phyloP scores from a whole-genome alignment of 441 rosid genomes.

The Euphorbia corollata region DNA sequence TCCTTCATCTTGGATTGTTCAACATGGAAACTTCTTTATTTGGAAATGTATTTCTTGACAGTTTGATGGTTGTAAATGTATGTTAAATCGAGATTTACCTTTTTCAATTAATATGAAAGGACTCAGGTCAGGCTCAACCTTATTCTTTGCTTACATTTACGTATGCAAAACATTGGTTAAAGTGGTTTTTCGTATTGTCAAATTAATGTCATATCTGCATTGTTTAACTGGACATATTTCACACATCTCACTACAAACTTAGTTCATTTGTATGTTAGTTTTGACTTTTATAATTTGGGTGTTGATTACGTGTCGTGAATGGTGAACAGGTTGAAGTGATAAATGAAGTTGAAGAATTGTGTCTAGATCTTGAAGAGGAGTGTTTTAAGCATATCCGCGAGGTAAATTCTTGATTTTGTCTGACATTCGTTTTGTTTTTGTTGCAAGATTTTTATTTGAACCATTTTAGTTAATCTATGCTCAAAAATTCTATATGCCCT shows the following conservation, averaged over 20 bases:
- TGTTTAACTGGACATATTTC: neutral
- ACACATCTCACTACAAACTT: too few species aligned
- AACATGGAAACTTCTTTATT: neutral
- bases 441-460: neutral
- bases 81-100: neutral
- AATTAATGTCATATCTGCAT: neutral
- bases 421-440: conserved; percentile 7
- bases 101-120: neutral
- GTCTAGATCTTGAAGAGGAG: conserved; percentile 66
- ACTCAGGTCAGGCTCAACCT: neutral
- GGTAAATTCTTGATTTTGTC: conserved; percentile 31
- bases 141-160: neutral
- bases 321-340: conserved; percentile 73
- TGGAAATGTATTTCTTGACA: neutral
- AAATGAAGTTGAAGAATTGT: conserved; percentile 85
- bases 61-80: neutral
- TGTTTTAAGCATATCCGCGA: conserved; percentile 49
- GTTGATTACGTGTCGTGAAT: conserved; percentile 10
- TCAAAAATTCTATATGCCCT: too few species aligned
- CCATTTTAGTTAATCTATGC: neutral
- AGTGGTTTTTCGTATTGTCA: neutral
- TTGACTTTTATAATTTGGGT: neutral
- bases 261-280: too few species aligned
- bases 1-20: neutral
- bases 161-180: neutral